phyloP scores from a whole-genome alignment of 1,284 basidiomycete species.

The Bjerkandera adusta region DNA sequence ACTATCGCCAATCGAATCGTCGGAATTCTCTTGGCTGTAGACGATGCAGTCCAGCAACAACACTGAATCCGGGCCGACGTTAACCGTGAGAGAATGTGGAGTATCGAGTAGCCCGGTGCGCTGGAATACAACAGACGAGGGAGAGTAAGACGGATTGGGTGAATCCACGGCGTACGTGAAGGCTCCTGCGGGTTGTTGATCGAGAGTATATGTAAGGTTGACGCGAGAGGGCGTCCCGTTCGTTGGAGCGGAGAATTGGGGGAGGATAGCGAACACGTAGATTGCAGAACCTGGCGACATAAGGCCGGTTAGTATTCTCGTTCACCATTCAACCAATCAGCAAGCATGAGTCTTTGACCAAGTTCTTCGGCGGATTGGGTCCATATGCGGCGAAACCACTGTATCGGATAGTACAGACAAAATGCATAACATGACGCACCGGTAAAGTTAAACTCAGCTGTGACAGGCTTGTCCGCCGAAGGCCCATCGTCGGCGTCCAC shows the following conservation, averaged over 20 bases:
- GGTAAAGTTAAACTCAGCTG: conserved; percentile 45
- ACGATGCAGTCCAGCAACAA: conserved; percentile 50
- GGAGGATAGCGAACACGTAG: conserved; percentile 32
- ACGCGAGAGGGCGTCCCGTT: conserved; percentile 30
- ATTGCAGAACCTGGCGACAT: conserved; percentile 29
- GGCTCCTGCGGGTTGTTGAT: conserved; percentile 25
- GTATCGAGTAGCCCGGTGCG: conserved; percentile 34
- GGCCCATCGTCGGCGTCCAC: conserved; percentile 37
- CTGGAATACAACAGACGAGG: conserved; percentile 36
- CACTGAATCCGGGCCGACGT: conserved; percentile 42
- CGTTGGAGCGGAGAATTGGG: conserved; percentile 27
- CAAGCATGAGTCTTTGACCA: not conserved
- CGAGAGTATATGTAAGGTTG: conserved; percentile 35
- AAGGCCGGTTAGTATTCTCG: conserved; percentile 14
- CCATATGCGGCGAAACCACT: not conserved
- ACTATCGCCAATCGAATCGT: conserved; percentile 14
- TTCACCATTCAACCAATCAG: not conserved
- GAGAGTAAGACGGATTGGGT: conserved; percentile 16
- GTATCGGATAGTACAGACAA: not conserved
- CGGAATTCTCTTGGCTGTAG: conserved; percentile 33
- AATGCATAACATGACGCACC: conserved; percentile 32
- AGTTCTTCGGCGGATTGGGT: conserved; percentile 7
- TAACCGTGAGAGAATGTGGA: conserved; percentile 41
- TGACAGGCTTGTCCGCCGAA: conserved; percentile 38
- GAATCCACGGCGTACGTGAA: conserved; percentile 30